Conservation (phyloP, 768 basidiomycete genomes). For the Austroboletus festivus region DNA sequence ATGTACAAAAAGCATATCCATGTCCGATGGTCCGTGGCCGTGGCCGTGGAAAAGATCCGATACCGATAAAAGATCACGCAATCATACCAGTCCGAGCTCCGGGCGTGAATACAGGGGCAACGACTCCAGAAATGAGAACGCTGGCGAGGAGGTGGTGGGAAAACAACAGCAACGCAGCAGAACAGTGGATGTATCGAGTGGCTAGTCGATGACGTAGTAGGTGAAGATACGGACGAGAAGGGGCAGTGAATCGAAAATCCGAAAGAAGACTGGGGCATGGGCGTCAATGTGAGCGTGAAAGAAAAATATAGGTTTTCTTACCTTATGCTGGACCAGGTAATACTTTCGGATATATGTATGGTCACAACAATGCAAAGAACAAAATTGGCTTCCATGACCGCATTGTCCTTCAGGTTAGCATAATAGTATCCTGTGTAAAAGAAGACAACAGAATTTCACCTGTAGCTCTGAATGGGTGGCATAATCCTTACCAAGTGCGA, state of each 20-base stretch:
- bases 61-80: too few species aligned
- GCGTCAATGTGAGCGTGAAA: too few species aligned
- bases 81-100: too few species aligned
- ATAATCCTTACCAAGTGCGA: conserved; percentile 32
- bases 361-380: conserved; percentile 17
- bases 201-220: conserved; percentile 29
- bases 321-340: conserved; percentile 24
- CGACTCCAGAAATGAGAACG: too few species aligned
- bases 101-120: too few species aligned
- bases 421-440: neutral
- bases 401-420: neutral
- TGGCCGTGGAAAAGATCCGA: too few species aligned
- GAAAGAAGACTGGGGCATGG: conserved; percentile 24
- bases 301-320: neutral
- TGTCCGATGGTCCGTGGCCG: too few species aligned
- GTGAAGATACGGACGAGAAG: conserved; percentile 23
- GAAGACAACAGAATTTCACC: conserved; percentile 9
- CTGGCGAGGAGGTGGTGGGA: neutral
- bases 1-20: too few species aligned
- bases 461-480: conserved; percentile 29
- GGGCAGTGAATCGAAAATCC: conserved; percentile 29
- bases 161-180: neutral
- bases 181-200: conserved; percentile 21
- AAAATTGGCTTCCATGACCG: conserved; percentile 24
- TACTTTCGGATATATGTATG: conserved; percentile 18